phyloP scores from a whole-genome alignment of 2,329 filamentous ascomycete genomes.

The Penicillium sp. region DNA sequence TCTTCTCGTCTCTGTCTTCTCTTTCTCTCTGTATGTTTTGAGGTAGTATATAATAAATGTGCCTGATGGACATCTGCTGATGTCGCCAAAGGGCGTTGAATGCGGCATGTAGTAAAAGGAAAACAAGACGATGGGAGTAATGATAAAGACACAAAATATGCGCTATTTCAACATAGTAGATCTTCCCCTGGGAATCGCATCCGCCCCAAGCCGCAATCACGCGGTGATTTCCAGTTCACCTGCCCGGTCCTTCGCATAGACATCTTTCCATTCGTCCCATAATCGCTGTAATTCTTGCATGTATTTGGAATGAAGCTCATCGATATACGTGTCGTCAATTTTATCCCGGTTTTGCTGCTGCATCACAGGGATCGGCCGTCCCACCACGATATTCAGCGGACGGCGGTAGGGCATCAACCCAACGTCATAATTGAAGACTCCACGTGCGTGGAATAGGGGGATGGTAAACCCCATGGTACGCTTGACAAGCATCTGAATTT shows the following conservation, averaged over 20 bases:
- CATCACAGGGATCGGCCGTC: conserved; percentile 72
- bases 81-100: background rate
- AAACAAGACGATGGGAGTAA: background rate
- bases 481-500: conserved; percentile 79
- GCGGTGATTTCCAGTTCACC: conserved; percentile 48
- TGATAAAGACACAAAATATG: background rate
- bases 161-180: background rate
- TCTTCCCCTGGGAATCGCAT: background rate
- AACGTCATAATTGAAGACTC: conserved; percentile 97
- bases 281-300: conserved; percentile 57
- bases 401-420: conserved; percentile 91
- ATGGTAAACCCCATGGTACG: conserved; percentile 88
- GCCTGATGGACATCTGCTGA: background rate
- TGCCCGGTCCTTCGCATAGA: conserved; percentile 44
- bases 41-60: background rate
- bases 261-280: conserved; percentile 50
- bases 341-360: conserved; percentile 56
- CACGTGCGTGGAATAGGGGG: conserved; percentile 83
- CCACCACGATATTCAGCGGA: conserved; percentile 86
- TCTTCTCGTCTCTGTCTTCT: conserved; percentile 15
- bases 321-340: conserved; percentile 73
- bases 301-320: conserved; percentile 77
- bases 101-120: background rate
- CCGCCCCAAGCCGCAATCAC: conserved; percentile 12
- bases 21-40: conserved; percentile 6